Percentiles rank a stretch among this genome's conserved stretches.
phyloP scores from a whole-genome alignment of 371 early-diverging fungal species.

The Choanephora cucurbitarum region DNA sequence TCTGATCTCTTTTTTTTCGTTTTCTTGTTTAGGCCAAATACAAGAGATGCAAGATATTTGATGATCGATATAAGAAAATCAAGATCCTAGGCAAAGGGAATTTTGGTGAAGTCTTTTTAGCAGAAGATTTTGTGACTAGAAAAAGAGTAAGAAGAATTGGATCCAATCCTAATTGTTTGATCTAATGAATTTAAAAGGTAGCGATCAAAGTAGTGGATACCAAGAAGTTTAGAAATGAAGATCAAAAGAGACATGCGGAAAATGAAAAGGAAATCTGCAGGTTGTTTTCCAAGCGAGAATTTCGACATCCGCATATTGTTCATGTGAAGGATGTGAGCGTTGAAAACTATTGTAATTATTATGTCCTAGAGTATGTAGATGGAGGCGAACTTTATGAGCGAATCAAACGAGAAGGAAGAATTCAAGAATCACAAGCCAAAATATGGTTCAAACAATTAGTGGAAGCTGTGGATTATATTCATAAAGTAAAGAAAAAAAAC shows the following conservation, averaged over 20 bases:
- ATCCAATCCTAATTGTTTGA: too few relatives aligned
- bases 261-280: conserved; percentile 54
- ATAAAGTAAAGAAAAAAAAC: conserved; percentile 43
- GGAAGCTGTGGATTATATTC: conserved; percentile 89
- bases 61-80: conserved; percentile 16
- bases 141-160: conserved; percentile 84
- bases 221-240: conserved; percentile 94
- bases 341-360: conserved; percentile 67
- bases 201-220: conserved; percentile 82
- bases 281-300: conserved; percentile 36
- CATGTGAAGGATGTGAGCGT: conserved; percentile 89
- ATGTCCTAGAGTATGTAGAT: conserved; percentile 96
- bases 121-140: conserved; percentile 56
- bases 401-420: conserved; percentile 81
- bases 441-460: conserved; percentile 95
- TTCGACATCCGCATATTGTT: conserved; percentile 56
- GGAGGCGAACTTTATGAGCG: conserved; percentile 97
- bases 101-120: conserved; percentile 91
- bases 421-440: conserved; percentile 86
- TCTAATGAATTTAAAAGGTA: conserved; percentile 49
- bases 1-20: neutral
- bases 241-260: conserved; percentile 88
- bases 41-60: conserved; percentile 19
- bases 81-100: conserved; percentile 85
- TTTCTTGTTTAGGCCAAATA: conserved; percentile 2